phyloP scores from a whole-genome alignment of 345 rosid genomes.

The Bruguiera sexangula region DNA sequence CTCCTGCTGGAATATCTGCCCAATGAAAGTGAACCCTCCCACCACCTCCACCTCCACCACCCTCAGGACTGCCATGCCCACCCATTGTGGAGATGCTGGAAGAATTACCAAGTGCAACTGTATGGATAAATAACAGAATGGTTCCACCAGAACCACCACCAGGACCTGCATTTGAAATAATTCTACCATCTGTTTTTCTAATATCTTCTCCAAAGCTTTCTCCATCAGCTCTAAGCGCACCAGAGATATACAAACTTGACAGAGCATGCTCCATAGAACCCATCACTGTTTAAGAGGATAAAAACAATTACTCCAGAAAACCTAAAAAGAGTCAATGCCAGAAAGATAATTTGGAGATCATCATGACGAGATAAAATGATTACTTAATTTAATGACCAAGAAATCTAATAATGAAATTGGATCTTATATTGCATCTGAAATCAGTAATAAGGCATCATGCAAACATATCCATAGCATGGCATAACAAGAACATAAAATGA shows the following conservation, averaged over 20 bases:
- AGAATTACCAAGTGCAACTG: constrained; percentile 47
- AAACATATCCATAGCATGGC: too few relatives aligned
- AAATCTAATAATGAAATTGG: too few relatives aligned
- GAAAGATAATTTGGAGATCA: not conserved
- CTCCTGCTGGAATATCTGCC: constrained; percentile 73
- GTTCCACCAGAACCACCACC: constrained; percentile 99
- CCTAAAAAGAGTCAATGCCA: too few relatives aligned
- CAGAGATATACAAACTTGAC: constrained; percentile 69
- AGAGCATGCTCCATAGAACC: constrained; percentile 87
- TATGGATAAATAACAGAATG: constrained; percentile 61
- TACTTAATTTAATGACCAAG: too few relatives aligned
- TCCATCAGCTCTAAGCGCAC: constrained; percentile 79
- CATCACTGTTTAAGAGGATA: constrained; percentile 58
- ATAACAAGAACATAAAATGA: too few relatives aligned
- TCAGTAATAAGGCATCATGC: too few relatives aligned
- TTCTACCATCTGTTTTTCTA: constrained; percentile 28
- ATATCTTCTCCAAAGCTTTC: constrained; percentile 60
- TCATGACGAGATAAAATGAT: too few relatives aligned
- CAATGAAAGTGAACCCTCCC: constrained; percentile 93
- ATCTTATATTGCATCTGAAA: too few relatives aligned
- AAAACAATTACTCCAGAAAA: constrained; percentile 10
- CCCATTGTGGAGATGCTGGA: constrained; percentile 63
- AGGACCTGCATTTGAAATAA: constrained; percentile 52
- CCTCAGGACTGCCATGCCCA: constrained; percentile 76
- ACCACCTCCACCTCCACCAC: constrained; percentile 96